Conservation (phyloP, 192 early-diverging fungal genomes). For the Lunasporangiospora selenospora region DNA sequence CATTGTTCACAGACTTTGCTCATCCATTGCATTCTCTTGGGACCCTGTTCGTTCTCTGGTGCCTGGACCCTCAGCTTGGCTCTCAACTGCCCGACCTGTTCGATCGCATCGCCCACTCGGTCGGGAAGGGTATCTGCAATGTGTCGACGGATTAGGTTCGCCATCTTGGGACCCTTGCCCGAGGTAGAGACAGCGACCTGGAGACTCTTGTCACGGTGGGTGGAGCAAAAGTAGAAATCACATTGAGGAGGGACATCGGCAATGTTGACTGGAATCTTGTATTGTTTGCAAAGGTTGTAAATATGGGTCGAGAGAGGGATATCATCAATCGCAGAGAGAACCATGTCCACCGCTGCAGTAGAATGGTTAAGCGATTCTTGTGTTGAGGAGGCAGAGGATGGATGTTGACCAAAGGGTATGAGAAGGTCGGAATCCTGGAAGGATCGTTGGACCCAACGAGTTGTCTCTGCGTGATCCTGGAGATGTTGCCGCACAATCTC, state of each 20-base stretch:
- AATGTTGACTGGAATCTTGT: slow-evolving; percentile 89
- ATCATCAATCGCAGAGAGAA: slow-evolving; percentile 79
- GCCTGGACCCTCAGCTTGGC: slow-evolving; percentile 70
- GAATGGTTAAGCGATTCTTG: not conserved
- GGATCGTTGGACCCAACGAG: slow-evolving; percentile 48
- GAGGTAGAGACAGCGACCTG: slow-evolving; percentile 92
- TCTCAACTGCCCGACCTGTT: slow-evolving; percentile 70
- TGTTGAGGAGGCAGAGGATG: not conserved
- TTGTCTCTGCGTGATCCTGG: slow-evolving; percentile 57
- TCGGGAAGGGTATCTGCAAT: slow-evolving; percentile 68
- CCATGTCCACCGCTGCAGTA: slow-evolving; percentile 57
- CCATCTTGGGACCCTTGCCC: slow-evolving; percentile 86
- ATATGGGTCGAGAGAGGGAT: slow-evolving; percentile 74
- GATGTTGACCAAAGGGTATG: slow-evolving; percentile 31
- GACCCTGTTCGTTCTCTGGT: slow-evolving; percentile 64
- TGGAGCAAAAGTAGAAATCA: slow-evolving; percentile 94
- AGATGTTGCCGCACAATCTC: slow-evolving; percentile 72
- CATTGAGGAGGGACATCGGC: slow-evolving; percentile 91
- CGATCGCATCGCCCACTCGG: slow-evolving; percentile 72
- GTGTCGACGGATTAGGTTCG: slow-evolving; percentile 77
- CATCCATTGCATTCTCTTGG: slow-evolving; percentile 86
- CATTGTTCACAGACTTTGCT: slow-evolving; percentile 83
- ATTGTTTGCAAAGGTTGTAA: slow-evolving; percentile 62
- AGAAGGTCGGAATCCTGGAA: slow-evolving; percentile 58
- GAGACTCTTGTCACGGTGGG: slow-evolving; percentile 81